Conservation (phyloP, 1,284 basidiomycete genomes). For the Heterobasidion occidentale region DNA sequence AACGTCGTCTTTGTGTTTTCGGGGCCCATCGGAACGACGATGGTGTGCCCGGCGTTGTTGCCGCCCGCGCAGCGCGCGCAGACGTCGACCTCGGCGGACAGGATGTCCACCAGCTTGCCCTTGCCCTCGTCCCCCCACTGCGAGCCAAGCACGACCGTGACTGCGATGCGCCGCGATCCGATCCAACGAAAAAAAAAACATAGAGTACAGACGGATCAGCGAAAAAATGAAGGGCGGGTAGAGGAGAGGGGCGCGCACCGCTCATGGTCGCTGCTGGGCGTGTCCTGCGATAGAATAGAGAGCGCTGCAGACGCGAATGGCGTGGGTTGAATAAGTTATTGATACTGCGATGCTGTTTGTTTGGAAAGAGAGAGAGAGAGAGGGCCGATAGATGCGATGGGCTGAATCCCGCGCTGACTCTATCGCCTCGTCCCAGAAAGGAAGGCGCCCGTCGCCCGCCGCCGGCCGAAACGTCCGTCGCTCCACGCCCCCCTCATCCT, state of each 20-base stretch:
- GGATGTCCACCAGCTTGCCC: conserved; percentile 92
- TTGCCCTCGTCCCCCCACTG: conserved; percentile 98
- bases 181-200: not conserved
- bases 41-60: conserved; percentile 98
- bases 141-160: conserved; percentile 76
- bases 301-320: not conserved
- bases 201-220: not conserved
- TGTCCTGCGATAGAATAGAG: not conserved
- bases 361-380: not conserved
- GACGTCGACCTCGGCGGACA: conserved; percentile 83
- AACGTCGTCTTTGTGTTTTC: conserved; percentile 75
- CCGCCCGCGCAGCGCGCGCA: conserved; percentile 97
- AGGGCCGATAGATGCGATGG: not conserved
- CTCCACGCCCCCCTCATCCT: not conserved
- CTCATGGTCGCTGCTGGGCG: not conserved
- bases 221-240: not conserved
- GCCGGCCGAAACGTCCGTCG: not conserved
- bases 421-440: not conserved
- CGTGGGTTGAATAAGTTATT: not conserved
- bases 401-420: not conserved
- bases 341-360: not conserved
- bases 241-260: not conserved
- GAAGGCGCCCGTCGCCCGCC: not conserved
- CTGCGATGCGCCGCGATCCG: conserved; percentile 23
- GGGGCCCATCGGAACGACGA: conserved; percentile 74